Conservation (phyloP, 2,329 filamentous ascomycete genomes). For the Leptographium flavum region DNA sequence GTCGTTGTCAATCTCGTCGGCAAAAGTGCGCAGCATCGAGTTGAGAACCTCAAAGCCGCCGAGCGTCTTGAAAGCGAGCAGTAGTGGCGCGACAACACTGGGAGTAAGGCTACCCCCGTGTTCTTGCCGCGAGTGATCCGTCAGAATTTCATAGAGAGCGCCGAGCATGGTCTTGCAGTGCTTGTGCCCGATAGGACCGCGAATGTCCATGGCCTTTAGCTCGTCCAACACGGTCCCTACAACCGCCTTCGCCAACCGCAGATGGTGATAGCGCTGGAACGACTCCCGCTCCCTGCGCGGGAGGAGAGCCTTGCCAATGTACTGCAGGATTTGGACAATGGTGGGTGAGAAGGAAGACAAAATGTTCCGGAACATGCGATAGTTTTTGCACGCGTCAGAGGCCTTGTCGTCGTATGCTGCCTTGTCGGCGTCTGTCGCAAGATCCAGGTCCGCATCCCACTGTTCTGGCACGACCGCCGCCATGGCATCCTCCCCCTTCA, state of each 20-base stretch:
- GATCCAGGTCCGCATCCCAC: too few relatives aligned
- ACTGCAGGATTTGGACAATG: constrained; percentile 76
- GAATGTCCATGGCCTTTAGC: constrained; percentile 33
- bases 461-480: constrained; percentile 58
- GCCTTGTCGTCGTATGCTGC: constrained; percentile 28
- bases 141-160: constrained; percentile 62
- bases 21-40: constrained; percentile 52
- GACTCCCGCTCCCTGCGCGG: constrained; percentile 58
- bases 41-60: constrained; percentile 65
- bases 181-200: constrained; percentile 51
- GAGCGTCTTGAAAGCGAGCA: constrained; percentile 74
- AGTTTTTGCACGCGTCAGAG: constrained; percentile 48
- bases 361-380: constrained; percentile 59
- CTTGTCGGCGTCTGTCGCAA: constrained; percentile 10
- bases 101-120: constrained; percentile 19
- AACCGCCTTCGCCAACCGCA: constrained; percentile 48
- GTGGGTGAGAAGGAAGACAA: constrained; percentile 65
- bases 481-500: constrained; percentile 74
- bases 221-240: constrained; percentile 57
- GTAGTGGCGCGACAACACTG: constrained; percentile 57
- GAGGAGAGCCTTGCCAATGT: constrained; percentile 67
- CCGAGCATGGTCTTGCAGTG: constrained; percentile 75
- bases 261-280: constrained; percentile 37
- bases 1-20: constrained; percentile 35
- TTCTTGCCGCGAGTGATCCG: constrained; percentile 46